Evolutionary conservation across 805 yeast species (phyloP).

Genomic region (Saccharomycopsis lassenensis): DNA sequence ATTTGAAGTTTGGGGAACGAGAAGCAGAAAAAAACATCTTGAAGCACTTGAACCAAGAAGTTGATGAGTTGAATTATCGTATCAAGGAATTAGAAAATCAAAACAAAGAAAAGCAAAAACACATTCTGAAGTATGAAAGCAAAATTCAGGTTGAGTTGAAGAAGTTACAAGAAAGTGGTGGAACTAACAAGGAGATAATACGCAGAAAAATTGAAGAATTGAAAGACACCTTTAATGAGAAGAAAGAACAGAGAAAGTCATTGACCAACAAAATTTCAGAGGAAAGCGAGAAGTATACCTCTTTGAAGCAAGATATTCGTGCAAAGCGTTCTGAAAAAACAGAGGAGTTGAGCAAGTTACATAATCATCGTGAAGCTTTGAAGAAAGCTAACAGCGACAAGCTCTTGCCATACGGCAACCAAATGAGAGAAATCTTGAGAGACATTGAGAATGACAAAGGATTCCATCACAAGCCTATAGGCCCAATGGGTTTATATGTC

Average conservation of each 20-base stretch:
- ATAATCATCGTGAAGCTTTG: constrained; percentile 6
- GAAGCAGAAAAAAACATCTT: constrained; percentile 20
- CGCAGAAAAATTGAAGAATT: constrained; percentile 21
- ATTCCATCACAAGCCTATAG: constrained; percentile 50
- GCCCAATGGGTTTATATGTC: constrained; percentile 66
- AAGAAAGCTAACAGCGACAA: constrained; percentile 14
- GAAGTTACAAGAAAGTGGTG: constrained; percentile 31
- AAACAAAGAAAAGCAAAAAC: constrained; percentile 16
- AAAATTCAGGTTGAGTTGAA: constrained; percentile 27
- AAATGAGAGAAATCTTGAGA: constrained; percentile 31
- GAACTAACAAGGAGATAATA: constrained; percentile 25
- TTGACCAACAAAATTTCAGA: constrained; percentile 6
- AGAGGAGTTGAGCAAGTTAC: constrained; percentile 17
- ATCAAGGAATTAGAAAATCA: constrained; percentile 12
- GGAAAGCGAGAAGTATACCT: constrained; percentile 13
- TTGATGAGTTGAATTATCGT: constrained; percentile 19
- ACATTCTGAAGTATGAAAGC: constrained; percentile 21
- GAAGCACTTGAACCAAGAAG: constrained; percentile 20
- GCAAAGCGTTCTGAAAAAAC: no score
- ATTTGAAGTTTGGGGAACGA: neutral
- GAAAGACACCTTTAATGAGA: constrained; percentile 19
- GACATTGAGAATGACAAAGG: constrained; percentile 20
- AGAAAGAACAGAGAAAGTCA: constrained; percentile 9
- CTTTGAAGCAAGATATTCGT: no score
- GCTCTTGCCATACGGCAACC: constrained; percentile 40